Percentiles rank a stretch among this genome's conserved stretches.
Conservation (phyloP, 164 flowering plant genomes). For the Nymphaea colorata region DNA sequence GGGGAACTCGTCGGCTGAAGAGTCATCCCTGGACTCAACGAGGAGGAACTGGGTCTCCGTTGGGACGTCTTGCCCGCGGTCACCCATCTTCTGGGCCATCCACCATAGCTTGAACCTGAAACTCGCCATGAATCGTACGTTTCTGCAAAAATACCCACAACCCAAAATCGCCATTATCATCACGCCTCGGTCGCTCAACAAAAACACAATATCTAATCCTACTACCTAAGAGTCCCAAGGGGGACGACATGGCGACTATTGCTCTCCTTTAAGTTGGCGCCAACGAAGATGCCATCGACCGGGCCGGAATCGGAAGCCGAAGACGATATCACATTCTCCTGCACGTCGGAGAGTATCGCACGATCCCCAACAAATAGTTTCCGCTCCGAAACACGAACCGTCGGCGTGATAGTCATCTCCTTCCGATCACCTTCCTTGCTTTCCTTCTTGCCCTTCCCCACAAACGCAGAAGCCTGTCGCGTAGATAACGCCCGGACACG, state of each 20-base stretch:
- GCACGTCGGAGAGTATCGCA: constrained; percentile 51
- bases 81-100: constrained; percentile 96
- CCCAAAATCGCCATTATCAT: neutral
- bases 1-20: constrained; percentile 19
- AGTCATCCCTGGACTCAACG: constrained; percentile 47
- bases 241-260: constrained; percentile 61
- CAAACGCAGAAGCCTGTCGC: constrained; percentile 4
- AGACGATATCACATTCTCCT: constrained; percentile 55
- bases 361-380: constrained; percentile 52
- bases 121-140: constrained; percentile 66
- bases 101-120: constrained; percentile 95
- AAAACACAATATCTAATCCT: neutral
- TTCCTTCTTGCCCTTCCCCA: constrained; percentile 8
- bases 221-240: constrained; percentile 46
- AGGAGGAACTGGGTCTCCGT: constrained; percentile 85
- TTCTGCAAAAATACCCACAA: constrained; percentile 9
- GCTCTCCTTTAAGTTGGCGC: constrained; percentile 47
- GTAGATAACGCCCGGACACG: constrained; percentile 2
- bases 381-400: constrained; percentile 48
- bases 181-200: neutral
- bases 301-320: constrained; percentile 50
- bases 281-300: constrained; percentile 67
- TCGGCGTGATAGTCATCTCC: constrained; percentile 68
- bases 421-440: constrained; percentile 3
- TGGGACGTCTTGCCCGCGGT: constrained; percentile 60